A percentile compares a stretch with the other conserved stretches of the same genome.
Evolutionary conservation across 768 basidiomycete species (phyloP).

Genomic region (Pleurotus giganteus): DNA sequence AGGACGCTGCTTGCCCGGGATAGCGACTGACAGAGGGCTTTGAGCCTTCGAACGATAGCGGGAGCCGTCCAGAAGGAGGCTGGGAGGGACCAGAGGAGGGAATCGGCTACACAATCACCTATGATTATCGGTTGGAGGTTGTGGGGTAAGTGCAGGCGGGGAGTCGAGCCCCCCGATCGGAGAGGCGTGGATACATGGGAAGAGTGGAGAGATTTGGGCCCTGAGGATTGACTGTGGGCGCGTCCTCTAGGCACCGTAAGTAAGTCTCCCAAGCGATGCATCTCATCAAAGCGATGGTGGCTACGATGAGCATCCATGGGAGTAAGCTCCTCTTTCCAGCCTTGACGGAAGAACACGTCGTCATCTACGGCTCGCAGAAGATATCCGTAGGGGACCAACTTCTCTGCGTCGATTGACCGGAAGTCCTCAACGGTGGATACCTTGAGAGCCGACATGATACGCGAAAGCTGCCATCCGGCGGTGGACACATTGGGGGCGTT

Average conservation of each 20-base stretch:
- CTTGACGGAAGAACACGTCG: constrained; percentile 61
- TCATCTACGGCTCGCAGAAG: constrained; percentile 63
- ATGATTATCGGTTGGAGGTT: constrained; percentile 68
- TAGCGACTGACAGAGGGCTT: constrained; percentile 73
- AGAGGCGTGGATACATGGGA: background rate
- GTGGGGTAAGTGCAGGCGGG: constrained; percentile 22
- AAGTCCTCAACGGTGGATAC: constrained; percentile 60
- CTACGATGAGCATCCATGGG: constrained; percentile 29
- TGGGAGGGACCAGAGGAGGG: constrained; percentile 58
- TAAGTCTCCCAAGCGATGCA: constrained; percentile 1
- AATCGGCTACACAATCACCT: constrained; percentile 68
- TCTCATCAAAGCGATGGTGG: constrained; percentile 12
- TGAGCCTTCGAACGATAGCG: constrained; percentile 62
- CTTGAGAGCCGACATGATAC: constrained; percentile 55
- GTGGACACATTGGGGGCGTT: constrained; percentile 56
- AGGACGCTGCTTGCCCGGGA: constrained; percentile 58
- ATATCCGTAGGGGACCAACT: constrained; percentile 51
- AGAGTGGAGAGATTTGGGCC: background rate
- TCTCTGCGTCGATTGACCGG: constrained; percentile 54
- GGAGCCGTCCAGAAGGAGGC: constrained; percentile 63
- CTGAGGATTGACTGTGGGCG: background rate
- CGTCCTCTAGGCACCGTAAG: constrained; percentile 6
- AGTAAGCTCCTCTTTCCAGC: constrained; percentile 51
- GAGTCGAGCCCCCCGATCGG: constrained; percentile 7
- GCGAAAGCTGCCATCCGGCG: constrained; percentile 67